Evolutionary conservation across 306 rosid species (phyloP), one percentile per base, ranked within the genome.

Genomic region (Glycyrrhiza uralensis): DNA sequence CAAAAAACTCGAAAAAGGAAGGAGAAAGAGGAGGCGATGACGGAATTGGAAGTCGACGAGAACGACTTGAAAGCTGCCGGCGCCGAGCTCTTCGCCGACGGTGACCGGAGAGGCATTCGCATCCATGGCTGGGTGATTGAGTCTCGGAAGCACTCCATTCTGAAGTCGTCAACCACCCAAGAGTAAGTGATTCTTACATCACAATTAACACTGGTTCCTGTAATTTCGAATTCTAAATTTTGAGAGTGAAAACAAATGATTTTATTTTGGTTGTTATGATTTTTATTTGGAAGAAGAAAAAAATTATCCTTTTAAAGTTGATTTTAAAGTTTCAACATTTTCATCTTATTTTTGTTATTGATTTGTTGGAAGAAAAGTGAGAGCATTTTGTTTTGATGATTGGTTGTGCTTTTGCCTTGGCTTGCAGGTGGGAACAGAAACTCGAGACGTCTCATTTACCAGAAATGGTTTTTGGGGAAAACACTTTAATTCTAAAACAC

Each of bases 391-490:
- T 17, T 18, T n/a, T 80, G 76, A 50, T 65, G 64, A 44, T 75
- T n/a, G 51, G 12, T 35, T 65, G 79, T 78, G 76, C 44, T 49
- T 54, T 72, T 78, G 76, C 44, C 54, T 54, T 72, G 61, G 13
- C 2, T 35, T 65, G 26, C 78, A 94, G 99, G 77, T 94, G 97
- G 97, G 99, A 88, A 66, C 80, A 89, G 71, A 91, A 82, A 78
- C 99, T 94, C 46, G 64, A 80, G 45, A 94, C 96, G 2, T 85
- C 90, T 57, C 99, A 94, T 74, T 78, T 94, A 68, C 99, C 99
- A 1, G 97, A 94, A 86, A 94, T 94, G 99, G 87, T 94, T 76
- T 94, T 94, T 33, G 99, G 99, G 74, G 97, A 86, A 38, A 89
- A 90, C 64, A 71, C 79, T 66, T 81, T 94, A 67, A 71, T 76